Evolutionary conservation across 2,329 filamentous ascomycete species (phyloP), one percentile per base, ranked within the genome.

Genomic region (Colletotrichum sp.): DNA sequence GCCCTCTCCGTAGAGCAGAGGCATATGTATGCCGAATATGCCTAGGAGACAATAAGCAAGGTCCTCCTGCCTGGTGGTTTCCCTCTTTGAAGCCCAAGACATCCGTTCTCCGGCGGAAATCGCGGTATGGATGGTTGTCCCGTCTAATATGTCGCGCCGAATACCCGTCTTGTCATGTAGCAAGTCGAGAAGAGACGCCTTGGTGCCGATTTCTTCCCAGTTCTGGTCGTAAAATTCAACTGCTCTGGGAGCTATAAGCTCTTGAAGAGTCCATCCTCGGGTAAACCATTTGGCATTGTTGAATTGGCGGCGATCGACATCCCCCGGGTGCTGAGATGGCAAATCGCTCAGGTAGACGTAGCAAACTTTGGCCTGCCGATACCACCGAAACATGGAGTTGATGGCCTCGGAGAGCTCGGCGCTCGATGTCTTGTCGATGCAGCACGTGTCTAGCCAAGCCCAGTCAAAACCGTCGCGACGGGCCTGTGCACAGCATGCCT

Each of bases 1-100:
- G 12, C 82, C 83, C 63, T 84, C 82, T 5, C 82, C 82, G 16
- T 84, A 84, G 0, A 84, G 77, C 8, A 84, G 71, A 6, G 83
- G 80, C 80, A 84, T 84, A 55, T 82, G 81, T 55, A 84, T 83
- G 66, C 81, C 78, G 63, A 84, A 83, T 10, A 84, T 77, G 7
- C 82, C 83, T 6, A 84, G 69, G 6, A 84, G 78, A 62, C 80
- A 84, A 60, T 84, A 84, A 5, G 83, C 81, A 16, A 79, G 72
- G 64, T 84, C 83, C 63, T 84, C 83, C 8, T 77, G 71, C 1
- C 82, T 77, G 10, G 82, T 82, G 1, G 82, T 83, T 36, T 77
- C 67, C n/a, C 83, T 79, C 2, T 64, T 75, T 1, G 82, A 77
- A 15, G 83, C 83, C 83, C 83, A 84, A 7, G 74, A 71, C 67